Base-by-base conservation (phyloP, 1,284 basidiomycete species). In the Trichosporon sp. region DNA sequence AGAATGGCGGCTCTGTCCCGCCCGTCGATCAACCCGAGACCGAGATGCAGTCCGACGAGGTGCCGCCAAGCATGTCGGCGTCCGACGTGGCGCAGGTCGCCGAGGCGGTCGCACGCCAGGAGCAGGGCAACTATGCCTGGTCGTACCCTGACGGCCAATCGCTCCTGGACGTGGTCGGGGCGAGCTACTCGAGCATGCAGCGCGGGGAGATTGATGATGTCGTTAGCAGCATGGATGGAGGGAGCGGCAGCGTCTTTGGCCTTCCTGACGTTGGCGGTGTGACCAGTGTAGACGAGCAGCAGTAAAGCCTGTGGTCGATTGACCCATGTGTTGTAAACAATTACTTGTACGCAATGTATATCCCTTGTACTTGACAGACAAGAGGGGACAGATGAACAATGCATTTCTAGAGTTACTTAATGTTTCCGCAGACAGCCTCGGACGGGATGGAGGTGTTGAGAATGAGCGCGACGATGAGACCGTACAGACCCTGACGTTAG, bases 401-500 rank as follows among this genome's bases (percentile, higher is more conserved):
- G 59, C 59, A 63, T 63, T 63, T 63, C 59, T 63, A 63, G 59
- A 63, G 16, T 35, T 63, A 63, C 31, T 35, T 63, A 37, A 63
- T 63, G 65, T 26, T 54, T 37, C 68, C 67, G 51, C 77, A 78
- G 31, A 71, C 70, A 10, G 66, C 76, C 70, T 73, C 73, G 43
- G 67, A 72, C 16, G 51, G 37, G 46, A 75, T 75, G 37, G 66
- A 70, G 4, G 87, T 87, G 81, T 88, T 87, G 74, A 88, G 83
- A 75, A 88, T 87, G 38, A 88, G 81, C 21, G 86, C 86, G 64
- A 88, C 86, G 75, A 88, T 88, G 46, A 88, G 83, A 70, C 87
- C 87, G 79, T 88, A 88, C 40, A 88, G 80, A 77, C 87, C 87
- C 78, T 68, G 68, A 8, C 48, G 70, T 71, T 31, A 71, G 67